Percentiles rank a stretch among this genome's conserved stretches.
These are phyloP conservation scores for Colletotrichum coccodes DNA, from an alignment of 2,329 filamentous ascomycete species.

Conservation along the genomic window DNA sequence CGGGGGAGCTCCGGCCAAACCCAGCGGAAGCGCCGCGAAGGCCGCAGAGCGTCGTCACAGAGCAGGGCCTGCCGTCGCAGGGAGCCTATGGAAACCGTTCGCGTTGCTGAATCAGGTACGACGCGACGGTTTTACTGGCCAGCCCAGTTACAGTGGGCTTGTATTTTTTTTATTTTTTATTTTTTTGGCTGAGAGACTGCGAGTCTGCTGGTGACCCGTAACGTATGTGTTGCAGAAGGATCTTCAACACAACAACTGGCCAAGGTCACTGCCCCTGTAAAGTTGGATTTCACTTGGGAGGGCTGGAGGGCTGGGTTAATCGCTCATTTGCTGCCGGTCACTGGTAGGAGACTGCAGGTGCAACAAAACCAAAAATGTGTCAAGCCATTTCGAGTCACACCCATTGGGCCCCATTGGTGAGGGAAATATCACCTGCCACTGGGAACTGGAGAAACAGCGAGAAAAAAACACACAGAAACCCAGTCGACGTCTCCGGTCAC, in stretches of 20 bases:
- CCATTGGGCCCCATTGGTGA: conserved; percentile 20
- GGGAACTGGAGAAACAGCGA: background rate
- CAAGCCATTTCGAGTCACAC: conserved; percentile 13
- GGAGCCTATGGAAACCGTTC: conserved; percentile 13
- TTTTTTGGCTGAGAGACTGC: background rate
- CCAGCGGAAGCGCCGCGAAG: conserved; percentile 3
- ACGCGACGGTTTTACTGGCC: conserved; percentile 13
- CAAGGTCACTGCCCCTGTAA: background rate
- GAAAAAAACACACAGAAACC: background rate
- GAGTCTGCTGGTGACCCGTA: background rate
- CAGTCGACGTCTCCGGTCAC: conserved; percentile 1
- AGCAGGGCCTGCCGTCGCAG: conserved; percentile 13
- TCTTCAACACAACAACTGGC: background rate
- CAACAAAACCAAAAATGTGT: background rate
- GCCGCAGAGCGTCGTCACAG: conserved; percentile 15
- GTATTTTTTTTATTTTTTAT: background rate
- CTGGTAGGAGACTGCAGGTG: background rate
- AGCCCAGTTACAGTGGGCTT: conserved; percentile 10
- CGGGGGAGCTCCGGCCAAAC: conserved; percentile 31
- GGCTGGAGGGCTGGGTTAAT: conserved; percentile 14
- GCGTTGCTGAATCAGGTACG: conserved; percentile 23
- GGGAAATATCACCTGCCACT: conserved; percentile 20
- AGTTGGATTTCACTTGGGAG: background rate
- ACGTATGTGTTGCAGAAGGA: conserved; percentile 23
- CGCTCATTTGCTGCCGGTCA: conserved; percentile 14